A percentile compares a stretch with the other conserved stretches of the same genome.
Evolutionary conservation across 306 rosid species (phyloP).

Genomic region (Malus fusca): DNA sequence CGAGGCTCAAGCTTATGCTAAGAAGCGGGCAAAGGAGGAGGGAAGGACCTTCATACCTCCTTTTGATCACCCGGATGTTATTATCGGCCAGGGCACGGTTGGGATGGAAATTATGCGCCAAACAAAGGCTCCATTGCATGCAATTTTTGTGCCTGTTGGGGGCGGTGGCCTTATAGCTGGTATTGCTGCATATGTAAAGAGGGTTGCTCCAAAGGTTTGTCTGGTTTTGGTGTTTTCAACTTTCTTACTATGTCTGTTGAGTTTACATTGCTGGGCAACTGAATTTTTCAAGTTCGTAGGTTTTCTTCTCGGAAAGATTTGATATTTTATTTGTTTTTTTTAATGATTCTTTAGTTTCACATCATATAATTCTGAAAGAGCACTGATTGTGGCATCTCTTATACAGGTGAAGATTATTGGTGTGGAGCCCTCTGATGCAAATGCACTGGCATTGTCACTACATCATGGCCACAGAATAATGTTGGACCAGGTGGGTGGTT

Average conservation of each 20-base stretch:
- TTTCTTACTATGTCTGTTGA: background rate
- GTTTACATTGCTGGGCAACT: background rate
- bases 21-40: conserved; percentile 58
- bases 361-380: background rate
- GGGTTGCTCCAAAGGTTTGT: conserved; percentile 79
- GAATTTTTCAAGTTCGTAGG: background rate
- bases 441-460: conserved; percentile 88
- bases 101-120: conserved; percentile 95
- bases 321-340: background rate
- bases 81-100: conserved; percentile 86
- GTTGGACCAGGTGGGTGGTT: conserved; percentile 80
- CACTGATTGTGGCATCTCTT: conserved; percentile 6
- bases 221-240: background rate
- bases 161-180: conserved; percentile 99
- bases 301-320: background rate
- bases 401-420: conserved; percentile 85
- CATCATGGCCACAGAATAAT: conserved; percentile 79
- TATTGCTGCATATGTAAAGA: conserved; percentile 92
- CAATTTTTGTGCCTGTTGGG: conserved; percentile 94
- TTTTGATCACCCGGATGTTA: conserved; percentile 95
- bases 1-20: conserved; percentile 91
- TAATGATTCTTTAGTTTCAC: background rate
- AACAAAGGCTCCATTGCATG: conserved; percentile 52
- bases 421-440: conserved; percentile 91
- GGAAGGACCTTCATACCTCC: conserved; percentile 76